phyloP scores from a whole-genome alignment of 1,284 basidiomycete genomes.

The Apiotrichum mycotoxinovorans region DNA sequence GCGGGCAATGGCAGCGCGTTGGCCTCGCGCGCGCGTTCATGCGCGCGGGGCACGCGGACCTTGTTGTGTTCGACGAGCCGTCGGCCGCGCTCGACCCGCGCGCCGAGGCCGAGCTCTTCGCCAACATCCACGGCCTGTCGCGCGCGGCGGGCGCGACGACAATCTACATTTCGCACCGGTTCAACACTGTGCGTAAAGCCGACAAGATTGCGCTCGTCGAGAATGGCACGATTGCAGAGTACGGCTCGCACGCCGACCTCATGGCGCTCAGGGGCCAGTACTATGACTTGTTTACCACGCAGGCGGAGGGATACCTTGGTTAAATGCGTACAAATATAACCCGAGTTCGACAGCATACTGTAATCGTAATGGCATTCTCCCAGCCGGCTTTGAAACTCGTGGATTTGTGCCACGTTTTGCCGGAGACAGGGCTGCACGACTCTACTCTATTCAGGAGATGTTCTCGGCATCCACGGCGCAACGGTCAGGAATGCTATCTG shows the following conservation, averaged over 20 bases:
- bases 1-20: constrained; percentile 72
- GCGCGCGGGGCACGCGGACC: constrained; percentile 71
- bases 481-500: too few relatives aligned
- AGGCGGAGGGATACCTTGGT: background rate
- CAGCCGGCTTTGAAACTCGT: too few relatives aligned
- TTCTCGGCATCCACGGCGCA: too few relatives aligned
- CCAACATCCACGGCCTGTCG: constrained; percentile 25
- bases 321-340: background rate
- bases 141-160: constrained; percentile 57
- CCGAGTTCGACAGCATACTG: background rate
- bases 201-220: constrained; percentile 72
- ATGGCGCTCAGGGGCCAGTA: constrained; percentile 51
- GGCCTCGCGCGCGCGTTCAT: constrained; percentile 80
- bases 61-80: constrained; percentile 66
- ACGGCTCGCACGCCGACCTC: constrained; percentile 73
- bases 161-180: constrained; percentile 77
- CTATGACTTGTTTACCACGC: constrained; percentile 18
- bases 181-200: constrained; percentile 46
- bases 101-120: constrained; percentile 72
- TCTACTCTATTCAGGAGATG: too few relatives aligned
- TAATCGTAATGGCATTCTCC: too few relatives aligned
- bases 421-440: too few relatives aligned
- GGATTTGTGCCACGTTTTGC: too few relatives aligned
- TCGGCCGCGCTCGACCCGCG: constrained; percentile 67
- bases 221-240: constrained; percentile 68